phyloP scores from a whole-genome alignment of 306 rosid genomes.

The Hippophae rhamnoides region DNA sequence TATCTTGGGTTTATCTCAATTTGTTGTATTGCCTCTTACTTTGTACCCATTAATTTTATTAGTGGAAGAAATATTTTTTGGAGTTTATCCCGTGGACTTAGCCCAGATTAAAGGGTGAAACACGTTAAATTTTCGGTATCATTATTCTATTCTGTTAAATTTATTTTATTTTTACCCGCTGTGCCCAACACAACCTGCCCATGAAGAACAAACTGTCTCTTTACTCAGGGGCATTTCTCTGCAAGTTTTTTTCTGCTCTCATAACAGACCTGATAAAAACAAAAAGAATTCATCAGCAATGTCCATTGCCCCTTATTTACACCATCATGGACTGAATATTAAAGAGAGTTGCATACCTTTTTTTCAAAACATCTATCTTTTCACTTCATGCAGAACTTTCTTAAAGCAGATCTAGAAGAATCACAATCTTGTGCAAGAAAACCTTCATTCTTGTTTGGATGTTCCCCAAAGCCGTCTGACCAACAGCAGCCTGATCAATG shows the following conservation, averaged over 20 bases:
- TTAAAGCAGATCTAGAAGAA: conserved; percentile 58
- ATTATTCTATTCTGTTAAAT: no score
- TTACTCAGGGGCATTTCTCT: conserved; percentile 92
- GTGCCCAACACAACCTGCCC: no score
- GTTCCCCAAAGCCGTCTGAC: conserved; percentile 33
- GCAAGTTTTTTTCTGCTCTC: conserved; percentile 98
- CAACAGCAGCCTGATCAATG: conserved; percentile 35
- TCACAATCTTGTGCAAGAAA: conserved; percentile 27
- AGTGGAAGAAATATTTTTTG: no score
- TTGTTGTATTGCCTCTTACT: no score
- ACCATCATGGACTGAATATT: neutral
- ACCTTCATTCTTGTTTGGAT: conserved; percentile 51
- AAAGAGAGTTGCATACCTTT: conserved; percentile 40
- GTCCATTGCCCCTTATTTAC: conserved; percentile 9
- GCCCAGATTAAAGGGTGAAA: no score
- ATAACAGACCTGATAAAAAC: conserved; percentile 61
- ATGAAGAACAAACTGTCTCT: conserved; percentile 95
- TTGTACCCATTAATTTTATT: no score
- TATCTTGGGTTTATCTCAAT: no score
- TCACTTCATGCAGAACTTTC: conserved; percentile 80
- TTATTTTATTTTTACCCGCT: no score
- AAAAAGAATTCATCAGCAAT: conserved; percentile 14
- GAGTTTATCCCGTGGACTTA: no score
- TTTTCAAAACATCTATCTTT: conserved; percentile 94
- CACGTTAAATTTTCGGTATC: no score